Evolutionary conservation across 768 basidiomycete species (phyloP).

Genomic region (Kockovaella imperatae): DNA sequence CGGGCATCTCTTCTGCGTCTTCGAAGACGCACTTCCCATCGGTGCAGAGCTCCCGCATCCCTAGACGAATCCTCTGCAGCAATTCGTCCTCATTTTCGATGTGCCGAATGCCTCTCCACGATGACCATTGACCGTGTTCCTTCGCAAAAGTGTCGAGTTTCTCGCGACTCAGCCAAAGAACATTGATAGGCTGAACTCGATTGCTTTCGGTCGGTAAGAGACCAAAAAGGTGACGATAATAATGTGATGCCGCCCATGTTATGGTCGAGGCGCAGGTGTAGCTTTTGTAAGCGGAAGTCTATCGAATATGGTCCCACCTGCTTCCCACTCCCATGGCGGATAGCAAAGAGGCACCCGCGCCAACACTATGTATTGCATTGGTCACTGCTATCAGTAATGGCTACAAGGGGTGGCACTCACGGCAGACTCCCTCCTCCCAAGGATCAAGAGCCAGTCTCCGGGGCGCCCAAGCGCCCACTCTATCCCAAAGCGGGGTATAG

Average conservation of each 20-base stretch:
- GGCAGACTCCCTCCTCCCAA: conserved; percentile 26
- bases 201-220: conserved; percentile 1
- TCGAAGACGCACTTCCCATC: conserved; percentile 21
- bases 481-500: conserved; percentile 39
- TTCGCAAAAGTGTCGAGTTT: conserved; percentile 34
- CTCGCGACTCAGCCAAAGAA: conserved; percentile 37
- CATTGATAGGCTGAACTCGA: conserved; percentile 29
- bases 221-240: conserved; percentile 40
- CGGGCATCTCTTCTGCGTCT: conserved; percentile 25
- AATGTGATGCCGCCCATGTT: conserved; percentile 39
- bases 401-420: conserved; percentile 13
- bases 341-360: conserved; percentile 37
- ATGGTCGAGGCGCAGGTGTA: conserved; percentile 35
- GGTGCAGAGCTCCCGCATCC: conserved; percentile 18
- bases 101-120: conserved; percentile 37
- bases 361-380: conserved; percentile 38
- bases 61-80: conserved; percentile 12
- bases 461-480: conserved; percentile 38
- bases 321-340: conserved; percentile 31
- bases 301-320: conserved; percentile 1
- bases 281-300: conserved; percentile 1
- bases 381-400: conserved; percentile 20
- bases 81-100: conserved; percentile 37
- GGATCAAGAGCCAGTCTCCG: conserved; percentile 34
- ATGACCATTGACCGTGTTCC: conserved; percentile 30